phyloP scores from a whole-genome alignment of 2,329 filamentous ascomycete genomes.

The Colletotrichum phormii region DNA sequence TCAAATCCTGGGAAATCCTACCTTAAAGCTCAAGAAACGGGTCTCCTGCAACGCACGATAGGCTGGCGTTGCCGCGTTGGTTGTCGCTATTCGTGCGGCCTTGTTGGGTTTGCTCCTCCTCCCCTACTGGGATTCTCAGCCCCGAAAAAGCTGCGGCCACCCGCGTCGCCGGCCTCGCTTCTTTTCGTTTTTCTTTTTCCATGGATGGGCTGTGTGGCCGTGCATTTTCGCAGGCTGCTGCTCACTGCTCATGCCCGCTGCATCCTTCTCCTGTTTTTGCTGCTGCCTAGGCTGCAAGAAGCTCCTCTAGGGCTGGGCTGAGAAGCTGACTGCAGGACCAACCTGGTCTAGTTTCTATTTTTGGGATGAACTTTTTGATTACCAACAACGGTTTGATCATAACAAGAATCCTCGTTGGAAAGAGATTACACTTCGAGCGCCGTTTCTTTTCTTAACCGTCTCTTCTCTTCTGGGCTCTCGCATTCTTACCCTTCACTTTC shows the following conservation, averaged over 20 bases:
- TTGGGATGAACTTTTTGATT: not conserved
- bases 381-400: not conserved
- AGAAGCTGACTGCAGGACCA: not conserved
- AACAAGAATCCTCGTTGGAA: not conserved
- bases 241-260: not conserved
- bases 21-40: not conserved
- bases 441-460: not conserved
- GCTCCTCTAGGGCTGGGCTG: not conserved
- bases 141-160: not conserved
- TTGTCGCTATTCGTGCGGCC: not conserved
- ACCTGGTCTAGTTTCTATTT: conserved; percentile 6
- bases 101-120: not conserved
- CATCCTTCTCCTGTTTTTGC: not conserved
- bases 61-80: not conserved
- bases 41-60: not conserved
- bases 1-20: not conserved
- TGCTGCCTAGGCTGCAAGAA: not conserved
- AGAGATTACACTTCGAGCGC: no score
- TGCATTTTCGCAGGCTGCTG: not conserved
- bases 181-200: not conserved
- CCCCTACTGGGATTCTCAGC: not conserved
- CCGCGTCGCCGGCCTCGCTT: not conserved
- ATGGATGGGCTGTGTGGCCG: not conserved
- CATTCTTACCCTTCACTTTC: not conserved
- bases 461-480: not conserved